phyloP scores from a whole-genome alignment of 352 stramenopile species.

The Phytophthora syringae region DNA sequence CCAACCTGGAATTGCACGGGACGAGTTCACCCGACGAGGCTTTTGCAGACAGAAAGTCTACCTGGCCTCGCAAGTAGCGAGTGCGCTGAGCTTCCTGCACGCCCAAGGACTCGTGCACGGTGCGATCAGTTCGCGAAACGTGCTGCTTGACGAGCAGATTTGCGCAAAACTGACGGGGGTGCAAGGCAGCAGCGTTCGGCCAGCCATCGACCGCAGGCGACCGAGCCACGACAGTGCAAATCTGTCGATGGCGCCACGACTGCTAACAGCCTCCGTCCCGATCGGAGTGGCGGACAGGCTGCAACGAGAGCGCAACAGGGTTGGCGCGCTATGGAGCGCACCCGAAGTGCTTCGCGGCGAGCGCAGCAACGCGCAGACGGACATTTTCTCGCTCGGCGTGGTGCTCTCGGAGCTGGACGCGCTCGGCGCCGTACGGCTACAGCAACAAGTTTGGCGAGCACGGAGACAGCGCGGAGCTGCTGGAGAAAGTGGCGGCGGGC shows the following conservation, averaged over 20 bases:
- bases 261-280: conserved; percentile 25
- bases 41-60: conserved; percentile 53
- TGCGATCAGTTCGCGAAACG: conserved; percentile 38
- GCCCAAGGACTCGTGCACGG: conserved; percentile 44
- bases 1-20: conserved; percentile 13
- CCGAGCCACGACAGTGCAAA: conserved; percentile 16
- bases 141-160: conserved; percentile 37
- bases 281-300: conserved; percentile 23
- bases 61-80: conserved; percentile 52
- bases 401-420: conserved; percentile 62
- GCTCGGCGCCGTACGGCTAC: conserved; percentile 27
- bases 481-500: conserved; percentile 45
- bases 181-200: conserved; percentile 17
- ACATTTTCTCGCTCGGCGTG: conserved; percentile 69
- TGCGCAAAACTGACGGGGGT: conserved; percentile 67
- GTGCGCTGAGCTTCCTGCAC: conserved; percentile 61
- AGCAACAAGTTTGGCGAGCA: conserved; percentile 13
- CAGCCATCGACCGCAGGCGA: conserved; percentile 11
- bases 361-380: conserved; percentile 47
- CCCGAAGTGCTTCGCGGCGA: conserved; percentile 60
- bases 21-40: conserved; percentile 23
- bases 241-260: conserved; percentile 3
- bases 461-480: conserved; percentile 27
- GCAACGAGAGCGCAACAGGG: conserved; percentile 19
- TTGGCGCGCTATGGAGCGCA: conserved; percentile 39